Percentiles rank a stretch among this genome's conserved stretches.
These are phyloP conservation scores for Chionographis japonica DNA, from an alignment of 106 monocot genomes.

Conservation along the genomic window DNA sequence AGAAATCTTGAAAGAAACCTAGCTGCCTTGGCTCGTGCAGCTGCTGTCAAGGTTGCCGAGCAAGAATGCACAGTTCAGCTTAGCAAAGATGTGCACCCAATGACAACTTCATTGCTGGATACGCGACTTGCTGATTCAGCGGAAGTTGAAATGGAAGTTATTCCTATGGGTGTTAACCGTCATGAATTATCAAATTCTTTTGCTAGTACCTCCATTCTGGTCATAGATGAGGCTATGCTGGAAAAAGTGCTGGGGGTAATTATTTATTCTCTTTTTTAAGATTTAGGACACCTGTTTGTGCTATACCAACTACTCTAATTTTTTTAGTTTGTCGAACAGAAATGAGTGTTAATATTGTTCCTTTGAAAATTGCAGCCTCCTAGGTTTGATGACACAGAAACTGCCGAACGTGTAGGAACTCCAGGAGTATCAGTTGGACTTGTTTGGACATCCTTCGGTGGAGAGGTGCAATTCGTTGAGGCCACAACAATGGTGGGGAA, in stretches of 20 bases:
- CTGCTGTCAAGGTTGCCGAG: slow-evolving; percentile 90
- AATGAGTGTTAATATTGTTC: background rate
- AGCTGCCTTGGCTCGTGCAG: slow-evolving; percentile 86
- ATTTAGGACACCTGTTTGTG: too few species aligned
- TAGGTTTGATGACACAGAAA: slow-evolving; percentile 77
- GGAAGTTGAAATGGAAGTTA: slow-evolving; percentile 98
- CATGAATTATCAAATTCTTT: slow-evolving; percentile 62
- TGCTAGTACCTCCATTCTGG: slow-evolving; percentile 34
- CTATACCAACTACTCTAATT: too few species aligned
- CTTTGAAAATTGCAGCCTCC: slow-evolving; percentile 62
- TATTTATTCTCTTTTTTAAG: slow-evolving; percentile 2
- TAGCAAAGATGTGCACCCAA: slow-evolving; percentile 55
- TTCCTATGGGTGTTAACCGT: slow-evolving; percentile 65
- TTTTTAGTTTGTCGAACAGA: background rate
- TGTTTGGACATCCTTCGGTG: slow-evolving; percentile 96
- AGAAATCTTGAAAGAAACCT: slow-evolving; percentile 82
- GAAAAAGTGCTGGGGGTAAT: slow-evolving; percentile 99
- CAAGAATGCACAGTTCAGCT: slow-evolving; percentile 49
- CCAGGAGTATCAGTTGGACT: slow-evolving; percentile 91
- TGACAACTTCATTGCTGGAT: slow-evolving; percentile 62
- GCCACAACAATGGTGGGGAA: slow-evolving; percentile 89
- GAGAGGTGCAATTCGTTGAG: slow-evolving; percentile 98
- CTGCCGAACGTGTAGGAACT: slow-evolving; percentile 69
- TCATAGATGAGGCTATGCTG: slow-evolving; percentile 81
- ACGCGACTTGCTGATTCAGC: slow-evolving; percentile 70